Conservation (phyloP, 1,139 yeast genomes). For the Yamadazyma taylorii region DNA sequence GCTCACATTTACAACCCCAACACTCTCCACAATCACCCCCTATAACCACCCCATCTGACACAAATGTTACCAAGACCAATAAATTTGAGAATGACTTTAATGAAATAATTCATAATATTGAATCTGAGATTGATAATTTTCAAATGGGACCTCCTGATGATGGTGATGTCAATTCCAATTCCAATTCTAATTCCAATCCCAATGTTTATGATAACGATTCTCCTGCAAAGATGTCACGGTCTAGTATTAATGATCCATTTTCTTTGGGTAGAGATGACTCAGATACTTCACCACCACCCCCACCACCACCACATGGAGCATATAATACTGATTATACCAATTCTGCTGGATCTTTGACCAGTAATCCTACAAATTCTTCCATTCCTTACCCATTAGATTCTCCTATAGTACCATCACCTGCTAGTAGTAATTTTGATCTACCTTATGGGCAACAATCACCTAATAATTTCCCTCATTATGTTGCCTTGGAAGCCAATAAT, state of each 20-base stretch:
- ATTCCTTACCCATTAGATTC: slow-evolving; percentile 23
- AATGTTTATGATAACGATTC: slow-evolving; percentile 7
- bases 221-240: slow-evolving; percentile 5
- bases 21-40: background rate
- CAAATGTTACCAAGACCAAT: slow-evolving; percentile 1
- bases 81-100: slow-evolving; percentile 7
- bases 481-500: too few species aligned
- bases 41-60: background rate
- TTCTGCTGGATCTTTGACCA: slow-evolving; percentile 11
- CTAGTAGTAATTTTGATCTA: slow-evolving; percentile 5
- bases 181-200: too few species aligned
- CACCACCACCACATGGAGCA: slow-evolving; percentile 1
- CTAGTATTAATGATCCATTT: slow-evolving; percentile 4
- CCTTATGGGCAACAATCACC: too few species aligned
- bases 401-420: slow-evolving; percentile 19
- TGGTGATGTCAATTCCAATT: too few species aligned
- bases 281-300: background rate
- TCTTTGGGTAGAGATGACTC: background rate
- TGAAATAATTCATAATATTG: slow-evolving; percentile 13
- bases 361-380: background rate
- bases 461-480: too few species aligned
- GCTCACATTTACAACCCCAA: background rate
- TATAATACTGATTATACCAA: slow-evolving; percentile 13
- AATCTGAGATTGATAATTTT: slow-evolving; percentile 11
- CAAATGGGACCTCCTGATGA: slow-evolving; percentile 3